Conservation (phyloP, 2,329 filamentous ascomycete genomes). For the Stagonosporopsis rhizophila region DNA sequence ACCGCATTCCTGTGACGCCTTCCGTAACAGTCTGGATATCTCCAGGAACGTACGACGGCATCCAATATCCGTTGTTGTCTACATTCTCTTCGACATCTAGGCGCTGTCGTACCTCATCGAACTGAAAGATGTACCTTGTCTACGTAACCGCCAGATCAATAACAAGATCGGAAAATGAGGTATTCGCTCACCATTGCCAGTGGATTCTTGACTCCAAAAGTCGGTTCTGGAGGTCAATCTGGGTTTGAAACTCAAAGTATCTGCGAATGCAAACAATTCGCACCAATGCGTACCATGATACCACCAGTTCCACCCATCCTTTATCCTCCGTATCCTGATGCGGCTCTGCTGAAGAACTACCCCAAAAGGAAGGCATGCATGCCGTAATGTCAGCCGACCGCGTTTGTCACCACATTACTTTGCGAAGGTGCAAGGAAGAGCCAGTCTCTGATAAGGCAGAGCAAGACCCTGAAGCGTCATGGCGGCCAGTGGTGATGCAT, state of each 20-base stretch:
- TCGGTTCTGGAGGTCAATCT: not conserved
- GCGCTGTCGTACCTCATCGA: conserved; percentile 36
- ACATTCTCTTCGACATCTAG: not conserved
- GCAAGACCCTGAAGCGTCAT: conserved; percentile 23
- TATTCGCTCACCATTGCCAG: not conserved
- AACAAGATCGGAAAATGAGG: not conserved
- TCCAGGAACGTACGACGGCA: conserved; percentile 17
- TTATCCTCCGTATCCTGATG: conserved; percentile 38
- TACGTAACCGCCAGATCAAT: not conserved
- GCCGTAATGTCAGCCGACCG: conserved; percentile 37
- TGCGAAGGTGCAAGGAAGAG: conserved; percentile 22
- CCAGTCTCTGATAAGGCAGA: conserved; percentile 43
- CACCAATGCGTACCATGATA: not conserved
- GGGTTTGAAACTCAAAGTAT: not conserved
- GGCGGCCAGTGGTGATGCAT: conserved; percentile 35
- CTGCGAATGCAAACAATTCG: not conserved
- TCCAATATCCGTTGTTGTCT: conserved; percentile 21
- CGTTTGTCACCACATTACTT: conserved; percentile 23
- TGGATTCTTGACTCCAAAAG: not conserved
- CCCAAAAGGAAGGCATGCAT: conserved; percentile 16
- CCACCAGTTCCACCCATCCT: conserved; percentile 17
- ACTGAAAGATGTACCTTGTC: conserved; percentile 29
- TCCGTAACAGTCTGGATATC: not conserved
- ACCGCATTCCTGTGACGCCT: not conserved
- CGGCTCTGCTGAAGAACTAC: conserved; percentile 41